A percentile compares a stretch with the other conserved stretches of the same genome.
Evolutionary conservation across 768 basidiomycete species (phyloP).

Genomic region (Cubamyces lactineus): DNA sequence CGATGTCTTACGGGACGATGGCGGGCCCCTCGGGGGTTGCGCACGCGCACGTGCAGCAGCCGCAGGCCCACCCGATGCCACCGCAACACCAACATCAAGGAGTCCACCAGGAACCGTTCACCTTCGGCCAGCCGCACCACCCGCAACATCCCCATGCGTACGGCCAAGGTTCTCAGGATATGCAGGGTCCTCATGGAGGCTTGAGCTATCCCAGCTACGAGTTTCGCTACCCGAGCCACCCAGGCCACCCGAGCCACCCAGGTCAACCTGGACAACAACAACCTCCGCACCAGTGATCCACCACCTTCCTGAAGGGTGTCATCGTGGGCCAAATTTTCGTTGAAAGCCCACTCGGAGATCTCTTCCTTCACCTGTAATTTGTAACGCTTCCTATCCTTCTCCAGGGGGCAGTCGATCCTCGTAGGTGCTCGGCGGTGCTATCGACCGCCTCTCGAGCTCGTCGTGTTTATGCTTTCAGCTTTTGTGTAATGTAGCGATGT

Average conservation of each 20-base stretch:
- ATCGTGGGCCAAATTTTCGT: too few relatives aligned
- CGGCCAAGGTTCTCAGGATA: slow-evolving; percentile 22
- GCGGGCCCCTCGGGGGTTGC: slow-evolving; percentile 22
- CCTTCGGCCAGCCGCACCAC: slow-evolving; percentile 25
- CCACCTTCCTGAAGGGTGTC: too few relatives aligned
- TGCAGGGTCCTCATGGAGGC: slow-evolving; percentile 13
- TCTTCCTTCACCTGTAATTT: too few relatives aligned
- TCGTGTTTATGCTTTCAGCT: background rate
- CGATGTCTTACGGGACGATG: slow-evolving; percentile 12
- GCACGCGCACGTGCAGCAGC: slow-evolving; percentile 23
- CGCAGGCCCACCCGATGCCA: background rate
- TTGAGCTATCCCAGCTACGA: slow-evolving; percentile 20
- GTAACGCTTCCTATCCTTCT: too few relatives aligned
- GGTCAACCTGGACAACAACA: slow-evolving; percentile 6
- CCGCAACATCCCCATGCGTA: slow-evolving; percentile 18
- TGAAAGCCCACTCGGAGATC: too few relatives aligned
- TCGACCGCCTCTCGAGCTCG: too few relatives aligned
- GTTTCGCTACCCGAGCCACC: slow-evolving; percentile 1
- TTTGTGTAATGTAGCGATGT: background rate
- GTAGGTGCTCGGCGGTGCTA: background rate
- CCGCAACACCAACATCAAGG: slow-evolving; percentile 1
- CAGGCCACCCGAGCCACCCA: too few relatives aligned
- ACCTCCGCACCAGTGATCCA: background rate
- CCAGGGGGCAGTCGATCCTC: too few relatives aligned
- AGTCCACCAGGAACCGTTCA: slow-evolving; percentile 24